A percentile compares a stretch with the other conserved stretches of the same genome.
These are phyloP conservation scores for Athelia psychrophila DNA, from an alignment of 1,284 basidiomycete genomes.

Conservation along the genomic window DNA sequence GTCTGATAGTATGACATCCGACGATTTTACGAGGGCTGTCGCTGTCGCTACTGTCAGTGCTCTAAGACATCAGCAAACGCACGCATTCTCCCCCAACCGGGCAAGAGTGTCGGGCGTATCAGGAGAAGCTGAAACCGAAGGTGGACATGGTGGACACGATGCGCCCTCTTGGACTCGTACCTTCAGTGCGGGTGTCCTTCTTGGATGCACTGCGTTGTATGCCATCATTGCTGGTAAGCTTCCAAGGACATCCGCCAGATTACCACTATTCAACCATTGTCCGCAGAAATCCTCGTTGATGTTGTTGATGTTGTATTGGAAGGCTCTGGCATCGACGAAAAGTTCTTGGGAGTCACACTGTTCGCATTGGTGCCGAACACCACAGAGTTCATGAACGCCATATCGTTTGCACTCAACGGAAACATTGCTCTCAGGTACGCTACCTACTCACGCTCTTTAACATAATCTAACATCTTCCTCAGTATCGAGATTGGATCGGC, in stretches of 20 bases:
- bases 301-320: slow-evolving; percentile 95
- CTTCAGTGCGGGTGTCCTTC: slow-evolving; percentile 83
- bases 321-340: slow-evolving; percentile 95
- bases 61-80: slow-evolving; percentile 69
- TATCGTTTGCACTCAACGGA: slow-evolving; percentile 97
- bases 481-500: slow-evolving; percentile 99
- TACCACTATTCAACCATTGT: slow-evolving; percentile 7
- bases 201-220: slow-evolving; percentile 91
- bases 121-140: slow-evolving; percentile 30
- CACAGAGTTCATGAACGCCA: slow-evolving; percentile 99
- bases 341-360: slow-evolving; percentile 94
- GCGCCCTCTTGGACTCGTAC: slow-evolving; percentile 93
- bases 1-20: slow-evolving; percentile 69
- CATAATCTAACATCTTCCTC: slow-evolving; percentile 2
- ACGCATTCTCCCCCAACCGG: slow-evolving; percentile 46
- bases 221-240: slow-evolving; percentile 87
- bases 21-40: slow-evolving; percentile 89
- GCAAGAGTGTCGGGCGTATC: slow-evolving; percentile 28
- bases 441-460: slow-evolving; percentile 7
- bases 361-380: slow-evolving; percentile 99
- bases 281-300: slow-evolving; percentile 85
- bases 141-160: slow-evolving; percentile 85
- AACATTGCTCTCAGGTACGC: slow-evolving; percentile 95
- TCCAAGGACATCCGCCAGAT: background rate
- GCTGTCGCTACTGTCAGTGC: slow-evolving; percentile 89